Conservation (phyloP, 805 yeast genomes). For the Pichia sporocuriosa region DNA sequence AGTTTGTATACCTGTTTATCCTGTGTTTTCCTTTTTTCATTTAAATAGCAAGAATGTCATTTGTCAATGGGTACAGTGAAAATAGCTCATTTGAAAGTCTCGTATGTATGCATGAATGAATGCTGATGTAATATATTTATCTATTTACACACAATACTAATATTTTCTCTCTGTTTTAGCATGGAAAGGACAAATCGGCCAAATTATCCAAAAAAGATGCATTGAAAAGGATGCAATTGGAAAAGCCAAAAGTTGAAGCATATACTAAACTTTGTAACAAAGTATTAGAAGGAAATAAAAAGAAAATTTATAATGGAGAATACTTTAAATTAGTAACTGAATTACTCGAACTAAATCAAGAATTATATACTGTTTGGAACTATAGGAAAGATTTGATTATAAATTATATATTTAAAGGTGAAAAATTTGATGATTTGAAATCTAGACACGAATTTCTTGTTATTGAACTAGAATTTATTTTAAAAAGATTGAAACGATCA, state of each 20-base stretch:
- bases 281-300: slow-evolving; percentile 34
- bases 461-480: slow-evolving; percentile 55
- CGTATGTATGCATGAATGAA: slow-evolving; percentile 1
- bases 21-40: too few relatives aligned
- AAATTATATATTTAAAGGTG: slow-evolving; percentile 23
- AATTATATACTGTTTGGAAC: slow-evolving; percentile 86
- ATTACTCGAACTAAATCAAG: slow-evolving; percentile 68
- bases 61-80: slow-evolving; percentile 15
- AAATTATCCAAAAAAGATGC: slow-evolving; percentile 50
- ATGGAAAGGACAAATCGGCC: slow-evolving; percentile 57
- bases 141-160: slow-evolving; percentile 5
- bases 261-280: slow-evolving; percentile 43
- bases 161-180: slow-evolving; percentile 37
- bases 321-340: slow-evolving; percentile 49
- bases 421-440: slow-evolving; percentile 12
- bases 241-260: slow-evolving; percentile 49
- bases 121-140: neutral
- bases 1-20: too few relatives aligned
- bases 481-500: slow-evolving; percentile 48
- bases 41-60: slow-evolving; percentile 10
- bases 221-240: slow-evolving; percentile 45
- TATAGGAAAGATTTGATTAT: slow-evolving; percentile 66
- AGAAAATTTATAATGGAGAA: slow-evolving; percentile 27
- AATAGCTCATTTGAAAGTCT: slow-evolving; percentile 15
- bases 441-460: slow-evolving; percentile 32